Evolutionary conservation across 2,329 filamentous ascomycete species (phyloP).

Genomic region (Lachnellula arida): DNA sequence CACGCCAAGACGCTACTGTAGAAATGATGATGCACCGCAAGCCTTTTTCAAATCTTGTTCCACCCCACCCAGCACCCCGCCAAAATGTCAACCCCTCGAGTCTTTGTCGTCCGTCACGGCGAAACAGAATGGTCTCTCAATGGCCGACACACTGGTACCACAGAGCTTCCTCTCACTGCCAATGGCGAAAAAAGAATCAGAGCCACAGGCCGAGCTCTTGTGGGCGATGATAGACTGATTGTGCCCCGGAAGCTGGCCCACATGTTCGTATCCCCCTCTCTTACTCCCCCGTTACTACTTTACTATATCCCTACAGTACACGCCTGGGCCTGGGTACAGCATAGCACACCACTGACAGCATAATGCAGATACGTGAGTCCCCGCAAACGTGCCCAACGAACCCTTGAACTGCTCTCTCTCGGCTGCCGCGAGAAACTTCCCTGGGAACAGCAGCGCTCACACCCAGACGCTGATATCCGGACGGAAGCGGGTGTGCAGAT

Average conservation of each 20-base stretch:
- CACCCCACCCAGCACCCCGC: too few species aligned
- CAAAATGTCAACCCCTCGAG: slow-evolving; percentile 53
- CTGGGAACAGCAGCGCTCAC: slow-evolving; percentile 53
- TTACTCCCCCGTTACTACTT: background rate
- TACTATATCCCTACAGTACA: background rate
- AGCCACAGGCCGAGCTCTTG: slow-evolving; percentile 76
- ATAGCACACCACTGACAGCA: background rate
- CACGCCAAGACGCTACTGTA: too few species aligned
- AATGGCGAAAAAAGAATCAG: slow-evolving; percentile 73
- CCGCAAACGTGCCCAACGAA: slow-evolving; percentile 76
- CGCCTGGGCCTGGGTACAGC: background rate
- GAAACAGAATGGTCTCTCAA: slow-evolving; percentile 94
- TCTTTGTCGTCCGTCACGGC: slow-evolving; percentile 83
- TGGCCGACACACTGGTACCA: slow-evolving; percentile 76
- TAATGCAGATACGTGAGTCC: slow-evolving; percentile 72
- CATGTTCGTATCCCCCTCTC: slow-evolving; percentile 52
- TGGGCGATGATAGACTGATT: slow-evolving; percentile 80
- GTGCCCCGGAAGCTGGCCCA: slow-evolving; percentile 77
- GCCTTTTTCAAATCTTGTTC: too few species aligned
- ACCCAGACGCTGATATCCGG: slow-evolving; percentile 35
- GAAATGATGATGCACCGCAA: too few species aligned
- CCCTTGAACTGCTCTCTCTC: slow-evolving; percentile 81
- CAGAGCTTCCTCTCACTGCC: slow-evolving; percentile 80
- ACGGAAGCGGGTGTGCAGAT: slow-evolving; percentile 61
- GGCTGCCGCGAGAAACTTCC: slow-evolving; percentile 65